These are phyloP conservation scores for Chytriomyces hyalinus DNA, from an alignment of 192 early-diverging fungal genomes.

Conservation along the genomic window DNA sequence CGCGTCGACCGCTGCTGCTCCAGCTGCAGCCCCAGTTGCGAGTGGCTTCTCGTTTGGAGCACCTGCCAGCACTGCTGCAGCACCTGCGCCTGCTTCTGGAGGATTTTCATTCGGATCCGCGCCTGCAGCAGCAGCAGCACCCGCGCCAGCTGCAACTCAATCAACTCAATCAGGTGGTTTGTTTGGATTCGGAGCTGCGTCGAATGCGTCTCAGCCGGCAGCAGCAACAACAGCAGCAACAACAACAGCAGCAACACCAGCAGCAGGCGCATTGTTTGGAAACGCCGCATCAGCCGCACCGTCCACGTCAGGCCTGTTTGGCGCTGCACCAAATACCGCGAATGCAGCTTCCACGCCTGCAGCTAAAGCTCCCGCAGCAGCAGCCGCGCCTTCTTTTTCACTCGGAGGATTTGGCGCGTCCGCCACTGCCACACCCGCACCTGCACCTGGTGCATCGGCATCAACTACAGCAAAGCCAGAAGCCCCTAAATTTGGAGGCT, in stretches of 20 bases:
- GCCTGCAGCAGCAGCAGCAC: conserved; percentile 11
- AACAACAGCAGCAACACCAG: conserved; percentile 9
- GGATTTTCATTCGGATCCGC: conserved; percentile 30
- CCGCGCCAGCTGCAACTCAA: conserved; percentile 31
- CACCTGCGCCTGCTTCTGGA: background rate
- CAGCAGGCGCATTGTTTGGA: background rate
- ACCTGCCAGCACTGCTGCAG: conserved; percentile 9
- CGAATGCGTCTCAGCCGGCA: conserved; percentile 13
- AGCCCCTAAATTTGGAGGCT: conserved; percentile 28
- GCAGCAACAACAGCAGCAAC: conserved; percentile 10
- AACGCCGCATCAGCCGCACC: conserved; percentile 8
- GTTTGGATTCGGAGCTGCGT: conserved; percentile 31
- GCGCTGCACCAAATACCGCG: background rate
- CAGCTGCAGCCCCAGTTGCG: background rate
- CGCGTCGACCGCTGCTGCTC: background rate
- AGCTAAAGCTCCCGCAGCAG: conserved; percentile 24
- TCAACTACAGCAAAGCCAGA: conserved; percentile 40
- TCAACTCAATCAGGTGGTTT: conserved; percentile 18
- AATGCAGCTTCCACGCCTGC: conserved; percentile 7
- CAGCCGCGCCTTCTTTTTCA: conserved; percentile 22
- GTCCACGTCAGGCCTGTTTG: conserved; percentile 5
- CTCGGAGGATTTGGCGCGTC: conserved; percentile 30
- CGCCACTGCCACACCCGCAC: background rate
- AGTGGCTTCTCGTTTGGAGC: conserved; percentile 29
- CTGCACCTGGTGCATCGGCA: conserved; percentile 13